Evolutionary conservation across 257 asterid species (phyloP).

Genomic region (Fraxinus quadrangulata): DNA sequence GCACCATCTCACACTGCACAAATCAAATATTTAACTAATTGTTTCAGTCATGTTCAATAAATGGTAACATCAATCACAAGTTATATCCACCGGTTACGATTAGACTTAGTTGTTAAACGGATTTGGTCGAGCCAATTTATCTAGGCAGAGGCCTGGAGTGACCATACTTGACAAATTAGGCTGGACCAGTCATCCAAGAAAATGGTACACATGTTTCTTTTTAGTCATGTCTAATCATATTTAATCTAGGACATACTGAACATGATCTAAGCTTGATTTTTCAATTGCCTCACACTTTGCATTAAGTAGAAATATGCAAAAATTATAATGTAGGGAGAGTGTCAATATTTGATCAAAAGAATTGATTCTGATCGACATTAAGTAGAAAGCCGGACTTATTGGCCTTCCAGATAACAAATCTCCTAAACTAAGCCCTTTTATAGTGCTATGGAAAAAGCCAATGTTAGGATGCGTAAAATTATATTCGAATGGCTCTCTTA

Average conservation of each 20-base stretch:
- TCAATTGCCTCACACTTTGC: background rate
- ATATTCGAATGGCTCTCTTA: too few species aligned
- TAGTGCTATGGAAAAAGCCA: too few species aligned
- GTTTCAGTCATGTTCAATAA: background rate
- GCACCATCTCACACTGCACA: slow-evolving; percentile 33
- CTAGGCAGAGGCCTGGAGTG: background rate
- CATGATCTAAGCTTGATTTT: background rate
- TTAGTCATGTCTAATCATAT: too few species aligned
- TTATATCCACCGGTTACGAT: too few species aligned
- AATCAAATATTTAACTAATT: background rate
- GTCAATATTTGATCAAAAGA: too few species aligned
- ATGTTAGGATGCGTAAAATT: too few species aligned
- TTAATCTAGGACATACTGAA: too few species aligned
- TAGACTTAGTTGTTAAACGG: background rate
- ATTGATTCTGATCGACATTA: too few species aligned
- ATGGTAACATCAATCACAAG: background rate
- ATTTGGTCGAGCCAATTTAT: background rate
- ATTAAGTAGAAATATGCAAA: background rate
- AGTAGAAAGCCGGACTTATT: too few species aligned
- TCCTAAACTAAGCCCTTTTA: too few species aligned
- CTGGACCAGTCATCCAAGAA: too few species aligned
- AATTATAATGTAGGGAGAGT: background rate
- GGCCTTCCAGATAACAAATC: too few species aligned
- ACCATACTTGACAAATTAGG: background rate
- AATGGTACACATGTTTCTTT: background rate